A percentile compares a stretch with the other conserved stretches of the same genome.
Conservation (phyloP, 2,329 filamentous ascomycete genomes). For the Ophiostoma sp. region DNA sequence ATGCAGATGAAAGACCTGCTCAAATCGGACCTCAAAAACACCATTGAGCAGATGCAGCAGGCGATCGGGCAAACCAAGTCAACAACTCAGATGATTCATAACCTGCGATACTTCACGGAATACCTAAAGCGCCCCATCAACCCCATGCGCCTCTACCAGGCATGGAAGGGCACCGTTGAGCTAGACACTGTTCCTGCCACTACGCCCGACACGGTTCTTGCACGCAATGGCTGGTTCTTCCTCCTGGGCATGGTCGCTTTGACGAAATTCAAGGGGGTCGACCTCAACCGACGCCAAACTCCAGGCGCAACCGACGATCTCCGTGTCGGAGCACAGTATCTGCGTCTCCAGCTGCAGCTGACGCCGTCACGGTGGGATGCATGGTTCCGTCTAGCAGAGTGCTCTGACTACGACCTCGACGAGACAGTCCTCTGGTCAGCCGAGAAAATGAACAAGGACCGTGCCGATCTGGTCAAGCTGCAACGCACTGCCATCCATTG, state of each 20-base stretch:
- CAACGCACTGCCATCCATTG: conserved; percentile 81
- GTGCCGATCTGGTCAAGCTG: conserved; percentile 64
- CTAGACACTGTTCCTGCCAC: conserved; percentile 67
- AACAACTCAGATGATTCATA: conserved; percentile 76
- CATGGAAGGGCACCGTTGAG: conserved; percentile 70
- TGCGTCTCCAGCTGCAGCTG: conserved; percentile 77
- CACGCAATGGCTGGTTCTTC: conserved; percentile 86
- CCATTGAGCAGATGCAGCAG: conserved; percentile 89
- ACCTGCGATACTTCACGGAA: conserved; percentile 73
- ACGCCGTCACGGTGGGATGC: conserved; percentile 79
- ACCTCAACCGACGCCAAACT: conserved; percentile 66
- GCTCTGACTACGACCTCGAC: conserved; percentile 81
- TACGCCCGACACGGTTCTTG: conserved; percentile 63
- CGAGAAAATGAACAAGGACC: conserved; percentile 83
- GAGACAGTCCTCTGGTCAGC: conserved; percentile 84
- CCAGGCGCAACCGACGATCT: conserved; percentile 78
- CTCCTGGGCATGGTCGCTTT: conserved; percentile 82
- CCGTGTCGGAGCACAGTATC: conserved; percentile 71
- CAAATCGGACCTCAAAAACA: conserved; percentile 82
- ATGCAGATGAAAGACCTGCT: conserved; percentile 86
- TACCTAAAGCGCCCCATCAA: conserved; percentile 81
- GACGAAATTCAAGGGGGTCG: conserved; percentile 70
- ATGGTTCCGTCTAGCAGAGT: conserved; percentile 83
- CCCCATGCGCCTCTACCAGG: conserved; percentile 70
- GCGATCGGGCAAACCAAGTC: conserved; percentile 75